These are phyloP conservation scores for Alternaria conjuncta DNA, from an alignment of 2,329 filamentous ascomycete species.

Conservation along the genomic window DNA sequence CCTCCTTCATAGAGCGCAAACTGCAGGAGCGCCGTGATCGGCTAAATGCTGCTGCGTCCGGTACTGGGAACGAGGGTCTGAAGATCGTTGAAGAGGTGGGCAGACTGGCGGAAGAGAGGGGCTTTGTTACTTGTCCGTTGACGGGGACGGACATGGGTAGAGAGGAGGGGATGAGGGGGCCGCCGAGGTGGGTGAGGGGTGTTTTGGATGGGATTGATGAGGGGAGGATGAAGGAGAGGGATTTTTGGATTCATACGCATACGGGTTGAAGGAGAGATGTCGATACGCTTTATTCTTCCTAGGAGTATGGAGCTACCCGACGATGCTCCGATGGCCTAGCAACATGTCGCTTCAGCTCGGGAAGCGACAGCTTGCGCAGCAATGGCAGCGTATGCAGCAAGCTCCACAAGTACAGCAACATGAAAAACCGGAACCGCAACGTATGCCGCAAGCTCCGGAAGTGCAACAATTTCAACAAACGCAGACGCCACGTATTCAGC, in stretches of 20 bases:
- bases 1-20: slow-evolving; percentile 33
- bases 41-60: neutral
- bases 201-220: slow-evolving; percentile 37
- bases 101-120: slow-evolving; percentile 23
- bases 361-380: too few relatives aligned
- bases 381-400: too few relatives aligned
- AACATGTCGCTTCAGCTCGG: neutral
- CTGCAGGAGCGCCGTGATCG: slow-evolving; percentile 22
- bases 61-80: neutral
- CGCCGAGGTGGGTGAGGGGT: slow-evolving; percentile 32
- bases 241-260: slow-evolving; percentile 37
- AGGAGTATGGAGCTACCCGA: neutral
- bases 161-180: slow-evolving; percentile 9
- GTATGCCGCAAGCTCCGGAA: too few relatives aligned
- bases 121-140: slow-evolving; percentile 32
- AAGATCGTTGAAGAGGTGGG: slow-evolving; percentile 31
- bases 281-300: too few relatives aligned
- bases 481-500: too few relatives aligned
- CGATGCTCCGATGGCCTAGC: neutral
- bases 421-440: too few relatives aligned
- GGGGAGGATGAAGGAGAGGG: slow-evolving; percentile 33
- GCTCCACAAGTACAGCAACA: too few relatives aligned
- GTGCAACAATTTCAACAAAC: too few relatives aligned
- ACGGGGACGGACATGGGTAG: slow-evolving; percentile 6
- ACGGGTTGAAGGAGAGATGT: slow-evolving; percentile 10